A percentile compares a stretch with the other conserved stretches of the same genome.
Evolutionary conservation across 73 alveolate species (phyloP).

Genomic region (Paramecium pentaurelia): DNA sequence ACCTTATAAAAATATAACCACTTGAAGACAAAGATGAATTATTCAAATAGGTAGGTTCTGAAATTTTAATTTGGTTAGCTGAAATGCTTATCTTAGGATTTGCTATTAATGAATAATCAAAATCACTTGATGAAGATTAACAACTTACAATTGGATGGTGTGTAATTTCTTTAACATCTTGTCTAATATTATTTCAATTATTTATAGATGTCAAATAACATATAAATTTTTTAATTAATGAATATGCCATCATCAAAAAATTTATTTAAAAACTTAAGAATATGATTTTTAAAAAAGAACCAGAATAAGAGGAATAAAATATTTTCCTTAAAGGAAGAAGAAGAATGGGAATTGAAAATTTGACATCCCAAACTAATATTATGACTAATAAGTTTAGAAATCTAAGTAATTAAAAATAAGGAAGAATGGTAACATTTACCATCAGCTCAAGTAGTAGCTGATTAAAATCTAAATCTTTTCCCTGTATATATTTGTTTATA

Average conservation of each 20-base stretch:
- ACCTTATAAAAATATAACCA: neutral
- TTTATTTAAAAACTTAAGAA: neutral
- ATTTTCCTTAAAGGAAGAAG: constrained; percentile 12
- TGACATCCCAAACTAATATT: neutral
- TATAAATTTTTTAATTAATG: neutral
- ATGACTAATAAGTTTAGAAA: neutral
- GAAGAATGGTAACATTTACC: neutral
- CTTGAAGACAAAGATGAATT: neutral
- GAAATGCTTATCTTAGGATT: neutral
- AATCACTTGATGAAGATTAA: neutral
- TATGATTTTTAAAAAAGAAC: neutral
- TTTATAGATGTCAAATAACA: constrained; percentile 8
- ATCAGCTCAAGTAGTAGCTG: constrained; percentile 5
- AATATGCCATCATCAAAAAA: neutral
- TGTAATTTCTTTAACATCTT: neutral
- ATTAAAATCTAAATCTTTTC: neutral
- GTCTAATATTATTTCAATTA: neutral
- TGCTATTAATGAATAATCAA: neutral
- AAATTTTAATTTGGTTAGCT: neutral
- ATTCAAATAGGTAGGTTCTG: neutral
- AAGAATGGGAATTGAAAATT: neutral
- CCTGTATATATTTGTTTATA: neutral
- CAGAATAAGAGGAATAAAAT: neutral
- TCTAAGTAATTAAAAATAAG: neutral
- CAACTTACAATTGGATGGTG: neutral